Percentiles rank a stretch among this genome's conserved stretches.
These are phyloP conservation scores for Petunia hybrid DNA, from an alignment of 305 asterid genomes.

Conservation along the genomic window DNA sequence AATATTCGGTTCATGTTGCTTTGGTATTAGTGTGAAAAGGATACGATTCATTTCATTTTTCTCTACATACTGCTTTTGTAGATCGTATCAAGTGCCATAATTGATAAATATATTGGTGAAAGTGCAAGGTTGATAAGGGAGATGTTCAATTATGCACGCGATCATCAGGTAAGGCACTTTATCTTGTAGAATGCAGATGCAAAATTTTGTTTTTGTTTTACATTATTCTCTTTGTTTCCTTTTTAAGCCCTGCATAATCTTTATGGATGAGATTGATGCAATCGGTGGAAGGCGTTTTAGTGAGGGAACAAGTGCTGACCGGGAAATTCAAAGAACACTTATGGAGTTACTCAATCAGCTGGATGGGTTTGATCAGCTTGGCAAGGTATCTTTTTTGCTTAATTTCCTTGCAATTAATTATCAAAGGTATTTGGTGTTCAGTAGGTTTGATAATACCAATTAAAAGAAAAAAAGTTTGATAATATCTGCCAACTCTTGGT, in stretches of 20 bases:
- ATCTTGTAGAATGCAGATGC: background rate
- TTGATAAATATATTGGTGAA: conserved; percentile 93
- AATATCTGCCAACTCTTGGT: no score
- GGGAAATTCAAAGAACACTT: conserved; percentile 85
- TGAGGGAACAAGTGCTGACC: conserved; percentile 92
- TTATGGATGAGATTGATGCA: no score
- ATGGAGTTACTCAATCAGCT: conserved; percentile 89
- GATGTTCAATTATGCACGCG: conserved; percentile 95
- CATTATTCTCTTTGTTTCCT: conserved; percentile 31
- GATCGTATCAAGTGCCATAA: conserved; percentile 97
- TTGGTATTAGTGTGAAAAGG: no score
- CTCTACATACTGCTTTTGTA: conserved; percentile 33
- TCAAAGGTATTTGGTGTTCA: no score
- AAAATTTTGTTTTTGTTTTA: background rate
- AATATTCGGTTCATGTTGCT: no score
- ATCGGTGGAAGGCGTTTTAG: conserved; percentile 88
- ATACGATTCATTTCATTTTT: no score
- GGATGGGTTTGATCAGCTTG: conserved; percentile 89
- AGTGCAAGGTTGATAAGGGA: conserved; percentile 94
- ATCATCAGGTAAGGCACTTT: conserved; percentile 75
- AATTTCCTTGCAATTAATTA: no score
- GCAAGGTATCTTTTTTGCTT: conserved; percentile 55
- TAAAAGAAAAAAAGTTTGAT: no score
- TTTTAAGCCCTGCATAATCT: conserved; percentile 78
- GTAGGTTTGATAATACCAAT: no score